Evolutionary conservation across 768 basidiomycete genomes (phyloP), one percentile per base, ranked within the genome.

Genomic region (Phanerodontia chrysosporium): DNA sequence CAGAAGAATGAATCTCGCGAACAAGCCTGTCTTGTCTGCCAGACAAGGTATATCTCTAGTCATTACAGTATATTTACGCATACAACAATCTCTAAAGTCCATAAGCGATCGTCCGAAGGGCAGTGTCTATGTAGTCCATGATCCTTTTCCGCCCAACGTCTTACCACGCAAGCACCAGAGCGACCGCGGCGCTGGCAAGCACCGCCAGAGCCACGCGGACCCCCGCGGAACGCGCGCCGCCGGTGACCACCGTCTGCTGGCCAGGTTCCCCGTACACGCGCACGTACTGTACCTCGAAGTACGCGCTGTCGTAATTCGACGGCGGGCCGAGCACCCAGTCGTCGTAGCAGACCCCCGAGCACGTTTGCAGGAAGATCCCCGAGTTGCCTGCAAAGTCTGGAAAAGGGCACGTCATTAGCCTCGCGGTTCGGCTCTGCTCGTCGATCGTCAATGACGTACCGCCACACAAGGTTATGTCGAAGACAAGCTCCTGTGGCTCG

Each of bases 381-480:
- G 82, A 51, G 18, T 75, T 68, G 0, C 83, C 86, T 6, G 89
- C 87, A 54, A 65, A 69, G 62, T 66, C 68, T 69, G n/a, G 46
- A 24, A 8, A 16, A 51, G 3, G 35, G n/a, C 46, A 51, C 6
- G 22, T 29, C 9, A 24, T 51, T n/a, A 48, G 30, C 46, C 7
- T 6, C 45, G n/a, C n/a, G 45, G 8, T 45, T 18, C 45, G 45
- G n/a, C 8, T 18, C n/a, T 18, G 18, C 45, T 8, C 49, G 9
- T 35, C 32, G 7, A 14, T 7, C 32, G 58, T 54, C 32, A n/a
- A n/a, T 60, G 61, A 54, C 67, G 60, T 24, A 78, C 78, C 78
- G 67, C 85, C 86, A 55, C 87, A 88, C 6, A 87, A 78, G 1
- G 89, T 88, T 58, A 90, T 90, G 66, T 88, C 85, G 57, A 91